Conservation (phyloP, 1,284 basidiomycete genomes). For the Papiliotrema fonsecae region DNA sequence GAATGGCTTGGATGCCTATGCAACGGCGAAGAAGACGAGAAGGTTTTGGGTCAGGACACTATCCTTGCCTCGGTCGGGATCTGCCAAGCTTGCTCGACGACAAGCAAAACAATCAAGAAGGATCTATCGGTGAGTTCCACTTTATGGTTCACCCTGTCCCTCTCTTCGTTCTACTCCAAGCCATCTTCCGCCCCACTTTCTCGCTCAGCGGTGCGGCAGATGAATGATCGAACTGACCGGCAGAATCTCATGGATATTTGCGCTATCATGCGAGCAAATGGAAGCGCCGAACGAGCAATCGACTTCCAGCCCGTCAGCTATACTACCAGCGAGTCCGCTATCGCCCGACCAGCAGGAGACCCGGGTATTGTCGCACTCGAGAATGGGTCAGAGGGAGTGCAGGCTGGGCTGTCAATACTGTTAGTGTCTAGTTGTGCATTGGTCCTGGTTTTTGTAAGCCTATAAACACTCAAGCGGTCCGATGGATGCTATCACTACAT, state of each 20-base stretch:
- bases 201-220: not conserved
- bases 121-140: slow-evolving; percentile 30
- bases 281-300: slow-evolving; percentile 26
- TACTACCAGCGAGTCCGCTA: slow-evolving; percentile 10
- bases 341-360: not conserved
- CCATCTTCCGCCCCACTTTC: not conserved
- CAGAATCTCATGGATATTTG: slow-evolving; percentile 28
- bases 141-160: not conserved
- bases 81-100: slow-evolving; percentile 33
- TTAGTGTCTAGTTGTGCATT: too few species aligned
- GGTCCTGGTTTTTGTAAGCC: too few species aligned
- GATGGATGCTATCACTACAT: too few species aligned
- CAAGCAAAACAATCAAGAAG: slow-evolving; percentile 22
- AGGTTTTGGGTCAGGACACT: slow-evolving; percentile 18
- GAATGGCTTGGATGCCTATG: slow-evolving; percentile 36
- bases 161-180: not conserved
- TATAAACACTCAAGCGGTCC: too few species aligned
- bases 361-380: too few species aligned
- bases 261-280: slow-evolving; percentile 26
- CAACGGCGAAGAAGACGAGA: slow-evolving; percentile 15
- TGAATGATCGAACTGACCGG: not conserved
- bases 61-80: slow-evolving; percentile 18
- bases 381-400: too few species aligned
- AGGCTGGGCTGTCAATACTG: too few species aligned
- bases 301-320: slow-evolving; percentile 28